phyloP scores from a whole-genome alignment of 257 asterid genomes.

The Verbena officinalis region DNA sequence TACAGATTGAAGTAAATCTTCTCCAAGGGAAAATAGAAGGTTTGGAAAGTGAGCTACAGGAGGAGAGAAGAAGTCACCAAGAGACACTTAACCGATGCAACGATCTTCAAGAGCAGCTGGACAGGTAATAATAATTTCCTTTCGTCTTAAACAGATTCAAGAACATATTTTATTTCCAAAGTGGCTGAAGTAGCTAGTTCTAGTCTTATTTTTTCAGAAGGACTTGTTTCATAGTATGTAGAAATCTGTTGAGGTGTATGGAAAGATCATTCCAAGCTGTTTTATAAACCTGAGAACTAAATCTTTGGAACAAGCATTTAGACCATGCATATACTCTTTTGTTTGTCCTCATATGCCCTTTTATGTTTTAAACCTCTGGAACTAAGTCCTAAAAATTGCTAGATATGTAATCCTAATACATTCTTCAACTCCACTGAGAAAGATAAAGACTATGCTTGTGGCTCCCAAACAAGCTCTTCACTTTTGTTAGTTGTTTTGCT shows the following conservation, averaged over 20 bases:
- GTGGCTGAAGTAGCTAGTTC: slow-evolving; percentile 1
- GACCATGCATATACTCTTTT: not conserved
- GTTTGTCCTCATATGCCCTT: not conserved
- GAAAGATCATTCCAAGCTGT: slow-evolving; percentile 1
- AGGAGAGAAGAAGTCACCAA: slow-evolving; percentile 63
- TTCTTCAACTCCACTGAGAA: not conserved
- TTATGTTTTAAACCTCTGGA: not conserved
- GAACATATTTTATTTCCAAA: slow-evolving; percentile 5
- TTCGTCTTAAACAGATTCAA: not conserved
- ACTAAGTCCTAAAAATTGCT: not conserved
- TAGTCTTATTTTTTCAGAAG: not conserved
- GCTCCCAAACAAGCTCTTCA: not conserved
- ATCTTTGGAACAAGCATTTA: slow-evolving; percentile 1
- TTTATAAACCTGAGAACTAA: slow-evolving; percentile 21
- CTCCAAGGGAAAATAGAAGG: slow-evolving; percentile 59
- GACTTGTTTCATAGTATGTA: not conserved
- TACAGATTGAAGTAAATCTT: slow-evolving; percentile 65
- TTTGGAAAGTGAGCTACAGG: slow-evolving; percentile 69
- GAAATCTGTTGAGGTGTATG: not conserved
- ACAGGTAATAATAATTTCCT: slow-evolving; percentile 49
- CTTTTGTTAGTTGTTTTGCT: not conserved
- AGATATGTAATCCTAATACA: not conserved
- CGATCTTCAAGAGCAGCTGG: slow-evolving; percentile 72
- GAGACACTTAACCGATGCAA: slow-evolving; percentile 63
- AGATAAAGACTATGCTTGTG: not conserved